A percentile compares a stretch with the other conserved stretches of the same genome.
Evolutionary conservation across 768 basidiomycete species (phyloP).

Genomic region (Lactarius psammicola): DNA sequence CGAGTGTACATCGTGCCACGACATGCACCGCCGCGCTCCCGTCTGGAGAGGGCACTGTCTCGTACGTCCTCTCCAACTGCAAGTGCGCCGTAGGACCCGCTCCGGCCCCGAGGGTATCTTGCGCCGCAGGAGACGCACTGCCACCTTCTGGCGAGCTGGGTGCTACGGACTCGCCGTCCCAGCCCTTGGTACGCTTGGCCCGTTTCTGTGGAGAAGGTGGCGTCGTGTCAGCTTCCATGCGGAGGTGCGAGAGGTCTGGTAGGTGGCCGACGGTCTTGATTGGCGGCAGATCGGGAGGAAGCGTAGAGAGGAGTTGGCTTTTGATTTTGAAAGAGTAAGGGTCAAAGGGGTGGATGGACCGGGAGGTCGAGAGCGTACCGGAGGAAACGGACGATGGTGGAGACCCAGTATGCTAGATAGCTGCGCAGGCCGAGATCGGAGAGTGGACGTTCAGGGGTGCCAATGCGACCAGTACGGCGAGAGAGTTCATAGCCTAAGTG

Average conservation of each 20-base stretch:
- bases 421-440: constrained; percentile 90
- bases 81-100: constrained; percentile 45
- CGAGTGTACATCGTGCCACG: constrained; percentile 66
- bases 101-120: constrained; percentile 16
- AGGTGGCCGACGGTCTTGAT: constrained; percentile 47
- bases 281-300: constrained; percentile 52
- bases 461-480: constrained; percentile 70
- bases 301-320: constrained; percentile 58
- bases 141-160: constrained; percentile 37
- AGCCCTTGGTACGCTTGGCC: constrained; percentile 49
- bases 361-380: constrained; percentile 43
- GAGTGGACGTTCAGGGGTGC: constrained; percentile 92
- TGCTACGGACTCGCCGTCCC: constrained; percentile 60
- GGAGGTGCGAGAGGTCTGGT: constrained; percentile 29
- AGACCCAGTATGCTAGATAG: constrained; percentile 87
- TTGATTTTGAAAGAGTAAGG: constrained; percentile 1
- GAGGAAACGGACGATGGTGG: constrained; percentile 81
- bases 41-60: constrained; percentile 56
- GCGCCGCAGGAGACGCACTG: constrained; percentile 14
- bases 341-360: not conserved
- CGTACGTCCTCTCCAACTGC: constrained; percentile 47
- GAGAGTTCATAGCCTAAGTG: constrained; percentile 87
- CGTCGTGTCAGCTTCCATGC: constrained; percentile 4
- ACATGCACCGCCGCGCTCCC: constrained; percentile 73
- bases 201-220: constrained; percentile 14